Evolutionary conservation across 2,329 filamentous ascomycete genomes (phyloP).

Genomic region (Trichoderma harzianum): DNA sequence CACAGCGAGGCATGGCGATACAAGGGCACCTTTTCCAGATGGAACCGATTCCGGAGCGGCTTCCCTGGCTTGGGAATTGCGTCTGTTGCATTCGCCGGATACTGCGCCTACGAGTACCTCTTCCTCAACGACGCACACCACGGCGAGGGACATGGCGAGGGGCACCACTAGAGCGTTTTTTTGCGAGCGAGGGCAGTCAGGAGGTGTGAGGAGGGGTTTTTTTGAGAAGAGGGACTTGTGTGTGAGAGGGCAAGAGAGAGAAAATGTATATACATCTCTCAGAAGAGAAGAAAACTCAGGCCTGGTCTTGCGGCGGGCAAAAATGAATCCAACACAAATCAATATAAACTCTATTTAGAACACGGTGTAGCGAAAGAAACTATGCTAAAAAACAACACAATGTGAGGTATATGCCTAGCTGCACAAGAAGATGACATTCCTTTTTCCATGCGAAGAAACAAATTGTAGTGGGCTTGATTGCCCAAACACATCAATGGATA

Average conservation of each 20-base stretch:
- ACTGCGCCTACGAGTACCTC: conserved; percentile 85
- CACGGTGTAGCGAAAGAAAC: neutral
- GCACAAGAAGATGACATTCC: neutral
- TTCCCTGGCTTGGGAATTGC: conserved; percentile 93
- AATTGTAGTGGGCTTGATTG: neutral
- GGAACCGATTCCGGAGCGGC: conserved; percentile 80
- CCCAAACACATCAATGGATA: neutral
- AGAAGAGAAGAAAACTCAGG: neutral
- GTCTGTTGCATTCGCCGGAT: conserved; percentile 82
- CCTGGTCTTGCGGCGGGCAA: neutral
- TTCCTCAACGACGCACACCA: conserved; percentile 72
- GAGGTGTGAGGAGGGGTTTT: conserved; percentile 21
- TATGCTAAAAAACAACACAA: neutral
- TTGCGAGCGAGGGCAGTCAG: neutral
- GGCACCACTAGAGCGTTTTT: conserved; percentile 52
- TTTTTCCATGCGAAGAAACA: neutral
- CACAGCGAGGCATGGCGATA: conserved; percentile 92
- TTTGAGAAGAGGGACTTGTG: neutral
- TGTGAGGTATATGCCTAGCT: neutral
- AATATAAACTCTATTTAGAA: neutral
- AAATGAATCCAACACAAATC: conserved; percentile 6
- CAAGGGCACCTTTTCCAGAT: conserved; percentile 79
- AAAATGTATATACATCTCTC: conserved; percentile 18
- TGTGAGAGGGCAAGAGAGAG: neutral
- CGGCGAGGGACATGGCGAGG: conserved; percentile 48